phyloP scores from a whole-genome alignment of 805 yeast species.

The Pachysolen tannophilus region DNA sequence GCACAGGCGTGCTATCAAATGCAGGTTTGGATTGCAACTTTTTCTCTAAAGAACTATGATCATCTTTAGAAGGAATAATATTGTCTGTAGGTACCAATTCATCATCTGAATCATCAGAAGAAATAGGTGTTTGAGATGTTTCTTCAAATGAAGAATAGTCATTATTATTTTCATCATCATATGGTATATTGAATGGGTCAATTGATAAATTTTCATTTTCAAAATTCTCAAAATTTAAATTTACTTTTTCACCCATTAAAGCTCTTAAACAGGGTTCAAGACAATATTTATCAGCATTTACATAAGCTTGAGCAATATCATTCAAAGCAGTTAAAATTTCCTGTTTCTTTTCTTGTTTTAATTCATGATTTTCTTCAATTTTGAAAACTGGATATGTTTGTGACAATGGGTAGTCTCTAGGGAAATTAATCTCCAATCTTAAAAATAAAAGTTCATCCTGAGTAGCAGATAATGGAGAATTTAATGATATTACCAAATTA shows the following conservation, averaged over 20 bases:
- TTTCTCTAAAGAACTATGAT: conserved; percentile 14
- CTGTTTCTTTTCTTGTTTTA: conserved; percentile 38
- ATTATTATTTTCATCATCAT: conserved; percentile 19
- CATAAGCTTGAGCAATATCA: conserved; percentile 47
- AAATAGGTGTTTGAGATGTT: conserved; percentile 28
- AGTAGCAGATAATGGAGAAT: conserved; percentile 63
- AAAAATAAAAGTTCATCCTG: conserved; percentile 51
- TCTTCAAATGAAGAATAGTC: conserved; percentile 13
- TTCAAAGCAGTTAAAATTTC: conserved; percentile 45
- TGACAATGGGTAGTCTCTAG: conserved; percentile 60
- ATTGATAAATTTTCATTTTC: conserved; percentile 18
- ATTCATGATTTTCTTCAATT: conserved; percentile 75
- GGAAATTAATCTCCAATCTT: conserved; percentile 63
- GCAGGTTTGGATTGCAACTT: conserved; percentile 19
- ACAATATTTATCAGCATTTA: conserved; percentile 56
- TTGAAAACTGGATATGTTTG: conserved; percentile 43
- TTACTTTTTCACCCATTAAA: conserved; percentile 74
- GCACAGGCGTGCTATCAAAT: conserved; percentile 81
- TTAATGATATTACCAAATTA: conserved; percentile 61
- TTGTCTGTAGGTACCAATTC: conserved; percentile 16
- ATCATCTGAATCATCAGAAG: conserved; percentile 27
- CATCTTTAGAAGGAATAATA: conserved; percentile 12
- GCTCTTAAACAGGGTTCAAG: conserved; percentile 73
- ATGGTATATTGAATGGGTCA: conserved; percentile 22
- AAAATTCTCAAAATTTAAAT: conserved; percentile 27